Evolutionary conservation across 2,329 filamentous ascomycete genomes (phyloP).

Genomic region (Aspergillus costaricaensis): DNA sequence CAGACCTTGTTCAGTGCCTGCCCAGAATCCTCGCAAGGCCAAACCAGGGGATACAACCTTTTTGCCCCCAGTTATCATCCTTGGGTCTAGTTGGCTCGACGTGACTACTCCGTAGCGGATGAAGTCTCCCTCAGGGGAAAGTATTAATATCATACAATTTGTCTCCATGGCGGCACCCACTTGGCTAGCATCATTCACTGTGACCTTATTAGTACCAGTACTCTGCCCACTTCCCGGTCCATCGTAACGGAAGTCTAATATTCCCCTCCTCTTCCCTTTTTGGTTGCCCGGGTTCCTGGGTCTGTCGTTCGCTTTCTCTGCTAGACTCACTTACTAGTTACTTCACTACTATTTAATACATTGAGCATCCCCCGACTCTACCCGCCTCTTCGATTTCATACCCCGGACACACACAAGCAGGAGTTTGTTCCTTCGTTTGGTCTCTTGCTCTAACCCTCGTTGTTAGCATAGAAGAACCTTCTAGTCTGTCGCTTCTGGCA

Average conservation of each 20-base stretch:
- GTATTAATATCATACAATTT: constrained; percentile 16
- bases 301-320: constrained; percentile 2
- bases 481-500: not conserved
- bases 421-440: constrained; percentile 1
- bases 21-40: constrained; percentile 3
- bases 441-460: not conserved
- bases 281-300: constrained; percentile 5
- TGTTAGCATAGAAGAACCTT: not conserved
- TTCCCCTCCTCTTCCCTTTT: constrained; percentile 7
- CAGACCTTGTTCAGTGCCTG: constrained; percentile 8
- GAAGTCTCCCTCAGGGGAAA: constrained; percentile 3
- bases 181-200: constrained; percentile 5
- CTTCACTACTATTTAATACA: constrained; percentile 13
- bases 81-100: constrained; percentile 7
- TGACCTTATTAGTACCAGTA: not conserved
- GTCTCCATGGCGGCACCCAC: constrained; percentile 9
- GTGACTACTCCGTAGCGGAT: constrained; percentile 1
- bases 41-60: constrained; percentile 15
- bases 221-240: constrained; percentile 1
- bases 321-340: constrained; percentile 10
- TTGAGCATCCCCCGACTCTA: not conserved
- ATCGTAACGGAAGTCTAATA: constrained; percentile 11
- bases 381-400: constrained; percentile 2
- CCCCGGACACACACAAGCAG: not conserved
- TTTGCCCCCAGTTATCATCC: constrained; percentile 17